Conservation (phyloP, 805 yeast species). For the Myxozyma nipponensis region DNA sequence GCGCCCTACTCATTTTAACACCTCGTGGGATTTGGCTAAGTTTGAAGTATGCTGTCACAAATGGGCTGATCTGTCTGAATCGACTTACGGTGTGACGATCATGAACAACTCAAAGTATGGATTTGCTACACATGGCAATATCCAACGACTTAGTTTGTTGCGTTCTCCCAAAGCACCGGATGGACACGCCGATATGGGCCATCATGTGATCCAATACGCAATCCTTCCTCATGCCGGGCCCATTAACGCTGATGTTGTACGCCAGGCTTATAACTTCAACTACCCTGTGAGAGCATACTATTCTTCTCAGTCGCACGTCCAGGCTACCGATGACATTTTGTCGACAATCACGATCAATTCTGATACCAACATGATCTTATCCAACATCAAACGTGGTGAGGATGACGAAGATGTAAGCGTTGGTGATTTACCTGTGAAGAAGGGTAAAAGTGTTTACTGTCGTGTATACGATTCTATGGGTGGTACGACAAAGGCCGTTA, state of each 20-base stretch:
- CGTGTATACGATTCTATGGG: constrained; percentile 88
- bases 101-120: constrained; percentile 88
- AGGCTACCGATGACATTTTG: constrained; percentile 32
- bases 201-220: constrained; percentile 77
- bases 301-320: constrained; percentile 20
- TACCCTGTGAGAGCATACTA: constrained; percentile 40
- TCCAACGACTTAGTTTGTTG: constrained; percentile 78
- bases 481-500: constrained; percentile 57
- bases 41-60: constrained; percentile 94
- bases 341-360: constrained; percentile 43
- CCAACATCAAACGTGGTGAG: constrained; percentile 83
- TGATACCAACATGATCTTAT: constrained; percentile 58
- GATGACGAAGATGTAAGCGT: constrained; percentile 53
- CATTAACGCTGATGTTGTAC: constrained; percentile 57
- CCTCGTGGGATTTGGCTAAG: constrained; percentile 94
- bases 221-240: constrained; percentile 76
- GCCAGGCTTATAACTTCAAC: constrained; percentile 77
- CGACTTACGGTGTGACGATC: constrained; percentile 78
- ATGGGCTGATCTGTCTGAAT: constrained; percentile 87
- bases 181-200: constrained; percentile 90
- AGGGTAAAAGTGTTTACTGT: constrained; percentile 53
- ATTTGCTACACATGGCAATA: constrained; percentile 87
- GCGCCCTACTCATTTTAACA: constrained; percentile 92
- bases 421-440: constrained; percentile 42
- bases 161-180: constrained; percentile 95